Evolutionary conservation across 116 monocot genomes (phyloP).

Genomic region (Iris pallida): DNA sequence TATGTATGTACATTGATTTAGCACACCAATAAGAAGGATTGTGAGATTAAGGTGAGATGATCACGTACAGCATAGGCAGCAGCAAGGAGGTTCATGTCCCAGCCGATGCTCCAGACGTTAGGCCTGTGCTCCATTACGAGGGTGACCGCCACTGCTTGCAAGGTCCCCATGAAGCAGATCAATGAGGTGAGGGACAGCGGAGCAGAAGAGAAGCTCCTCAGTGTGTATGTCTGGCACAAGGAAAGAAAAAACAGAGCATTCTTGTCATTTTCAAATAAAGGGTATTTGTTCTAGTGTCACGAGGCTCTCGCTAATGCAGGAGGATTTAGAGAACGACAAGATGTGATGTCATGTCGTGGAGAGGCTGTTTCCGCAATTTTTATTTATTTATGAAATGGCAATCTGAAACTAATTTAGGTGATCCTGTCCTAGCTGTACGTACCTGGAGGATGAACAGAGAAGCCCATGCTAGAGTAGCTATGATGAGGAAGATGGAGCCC

Average conservation of each 20-base stretch:
- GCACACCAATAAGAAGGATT: not conserved
- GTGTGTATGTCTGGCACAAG: slow-evolving; percentile 34
- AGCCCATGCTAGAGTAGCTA: slow-evolving; percentile 78
- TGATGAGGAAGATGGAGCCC: slow-evolving; percentile 76
- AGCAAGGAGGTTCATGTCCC: slow-evolving; percentile 91
- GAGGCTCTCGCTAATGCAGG: no score
- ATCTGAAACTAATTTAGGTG: no score
- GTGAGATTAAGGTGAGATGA: not conserved
- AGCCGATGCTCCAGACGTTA: slow-evolving; percentile 57
- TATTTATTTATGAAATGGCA: not conserved
- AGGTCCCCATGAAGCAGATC: slow-evolving; percentile 61
- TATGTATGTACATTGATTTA: not conserved
- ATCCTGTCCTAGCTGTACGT: not conserved
- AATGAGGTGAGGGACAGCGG: slow-evolving; percentile 43
- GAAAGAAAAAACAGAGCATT: not conserved
- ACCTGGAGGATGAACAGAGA: slow-evolving; percentile 80
- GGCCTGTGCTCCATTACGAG: slow-evolving; percentile 50
- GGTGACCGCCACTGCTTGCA: slow-evolving; percentile 55
- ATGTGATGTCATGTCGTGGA: not conserved
- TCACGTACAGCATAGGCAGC: slow-evolving; percentile 84
- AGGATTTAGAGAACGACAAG: not conserved
- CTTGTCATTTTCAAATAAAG: no score
- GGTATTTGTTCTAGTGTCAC: no score
- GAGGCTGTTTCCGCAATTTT: no score
- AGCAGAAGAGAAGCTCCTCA: slow-evolving; percentile 34